phyloP scores from a whole-genome alignment of 2,329 filamentous ascomycete genomes.

The Penicillium sp. region DNA sequence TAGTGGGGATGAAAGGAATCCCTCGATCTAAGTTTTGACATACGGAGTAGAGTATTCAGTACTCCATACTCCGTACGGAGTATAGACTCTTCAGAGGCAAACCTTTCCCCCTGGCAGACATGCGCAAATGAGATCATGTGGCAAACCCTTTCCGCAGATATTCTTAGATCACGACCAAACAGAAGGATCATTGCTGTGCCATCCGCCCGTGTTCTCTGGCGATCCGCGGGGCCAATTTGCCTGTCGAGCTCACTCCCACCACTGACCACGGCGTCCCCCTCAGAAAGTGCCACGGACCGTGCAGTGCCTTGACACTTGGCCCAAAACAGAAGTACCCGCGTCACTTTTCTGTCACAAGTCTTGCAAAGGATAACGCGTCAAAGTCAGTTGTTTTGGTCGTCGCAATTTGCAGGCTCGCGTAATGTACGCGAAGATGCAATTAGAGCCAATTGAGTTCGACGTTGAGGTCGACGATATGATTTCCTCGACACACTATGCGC shows the following conservation, averaged over 20 bases:
- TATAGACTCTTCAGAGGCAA: not conserved
- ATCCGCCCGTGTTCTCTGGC: constrained; percentile 3
- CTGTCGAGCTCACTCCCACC: not conserved
- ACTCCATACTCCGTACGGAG: too few species aligned
- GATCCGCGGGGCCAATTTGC: constrained; percentile 6
- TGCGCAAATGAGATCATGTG: not conserved
- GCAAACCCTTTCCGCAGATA: not conserved
- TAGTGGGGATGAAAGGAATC: not conserved
- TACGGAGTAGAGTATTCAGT: too few species aligned
- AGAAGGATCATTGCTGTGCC: not conserved
- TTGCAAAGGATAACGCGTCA: not conserved
- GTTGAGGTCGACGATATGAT: too few species aligned
- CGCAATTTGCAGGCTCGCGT: not conserved
- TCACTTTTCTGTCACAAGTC: not conserved
- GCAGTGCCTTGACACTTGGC: constrained; percentile 4
- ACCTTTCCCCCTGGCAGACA: not conserved
- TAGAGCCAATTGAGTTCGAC: not conserved
- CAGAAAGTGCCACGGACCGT: not conserved
- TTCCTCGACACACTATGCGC: too few species aligned
- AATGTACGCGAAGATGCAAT: not conserved
- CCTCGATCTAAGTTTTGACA: not conserved
- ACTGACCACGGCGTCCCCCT: not conserved
- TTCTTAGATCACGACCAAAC: not conserved
- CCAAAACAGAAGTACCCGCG: not conserved
- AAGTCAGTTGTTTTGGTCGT: not conserved